These are phyloP conservation scores for Trichocomaceae sp. DNA, from an alignment of 2,329 filamentous ascomycete genomes.

Conservation along the genomic window DNA sequence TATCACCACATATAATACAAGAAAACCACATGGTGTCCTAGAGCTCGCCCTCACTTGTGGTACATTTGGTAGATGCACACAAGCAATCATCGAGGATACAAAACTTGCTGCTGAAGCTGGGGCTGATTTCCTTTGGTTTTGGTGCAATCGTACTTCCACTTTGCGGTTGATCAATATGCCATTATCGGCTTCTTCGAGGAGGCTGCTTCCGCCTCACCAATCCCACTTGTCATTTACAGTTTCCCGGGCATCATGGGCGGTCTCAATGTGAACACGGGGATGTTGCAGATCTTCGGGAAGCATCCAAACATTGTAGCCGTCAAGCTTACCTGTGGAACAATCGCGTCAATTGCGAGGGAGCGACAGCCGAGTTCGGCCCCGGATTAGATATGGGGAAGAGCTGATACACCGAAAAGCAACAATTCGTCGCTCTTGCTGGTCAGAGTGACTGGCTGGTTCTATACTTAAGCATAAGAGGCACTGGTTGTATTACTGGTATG, in stretches of 20 bases:
- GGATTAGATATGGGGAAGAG: constrained; percentile 11
- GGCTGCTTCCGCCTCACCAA: constrained; percentile 50
- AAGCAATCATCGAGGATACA: constrained; percentile 51
- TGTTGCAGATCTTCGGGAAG: constrained; percentile 24
- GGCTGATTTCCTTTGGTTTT: constrained; percentile 62
- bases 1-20: not conserved
- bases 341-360: constrained; percentile 38
- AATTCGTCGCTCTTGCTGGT: constrained; percentile 37
- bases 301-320: constrained; percentile 33
- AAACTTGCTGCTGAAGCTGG: constrained; percentile 59
- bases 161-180: constrained; percentile 56
- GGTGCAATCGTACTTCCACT: too few relatives aligned
- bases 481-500: constrained; percentile 57
- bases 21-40: constrained; percentile 6
- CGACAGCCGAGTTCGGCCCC: constrained; percentile 30
- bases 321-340: constrained; percentile 34
- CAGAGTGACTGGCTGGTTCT: constrained; percentile 47
- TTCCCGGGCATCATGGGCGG: constrained; percentile 41
- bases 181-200: constrained; percentile 57
- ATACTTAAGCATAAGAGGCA: constrained; percentile 52
- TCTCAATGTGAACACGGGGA: constrained; percentile 40
- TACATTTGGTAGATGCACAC: constrained; percentile 34
- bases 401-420: constrained; percentile 1
- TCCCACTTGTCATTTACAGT: constrained; percentile 44
- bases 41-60: constrained; percentile 38